These are phyloP conservation scores for Panicum miliaceum DNA, from an alignment of 176 grass and related monocot species.

Conservation along the genomic window DNA sequence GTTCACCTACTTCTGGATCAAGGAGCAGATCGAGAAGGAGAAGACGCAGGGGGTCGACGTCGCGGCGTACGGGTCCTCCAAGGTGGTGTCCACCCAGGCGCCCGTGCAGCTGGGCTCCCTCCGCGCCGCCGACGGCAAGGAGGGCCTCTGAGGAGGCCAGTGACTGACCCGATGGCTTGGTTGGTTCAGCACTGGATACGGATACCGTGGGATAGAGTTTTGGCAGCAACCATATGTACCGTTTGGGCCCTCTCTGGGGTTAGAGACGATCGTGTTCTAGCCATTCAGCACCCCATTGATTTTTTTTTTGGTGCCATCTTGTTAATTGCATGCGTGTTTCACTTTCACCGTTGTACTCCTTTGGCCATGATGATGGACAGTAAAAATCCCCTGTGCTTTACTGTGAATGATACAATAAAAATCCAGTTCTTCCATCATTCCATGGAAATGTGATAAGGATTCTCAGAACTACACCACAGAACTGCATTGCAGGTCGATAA, in stretches of 20 bases:
- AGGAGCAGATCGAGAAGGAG: conserved; percentile 85
- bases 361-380: not conserved
- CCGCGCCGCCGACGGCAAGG: conserved; percentile 77
- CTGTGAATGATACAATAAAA: too few species aligned
- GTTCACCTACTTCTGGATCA: conserved; percentile 95
- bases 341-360: not conserved
- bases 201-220: too few species aligned
- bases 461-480: not conserved
- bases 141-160: conserved; percentile 30
- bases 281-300: not conserved
- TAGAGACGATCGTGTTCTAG: too few species aligned
- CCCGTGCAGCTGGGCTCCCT: conserved; percentile 82
- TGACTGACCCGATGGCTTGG: too few species aligned
- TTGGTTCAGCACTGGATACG: not conserved
- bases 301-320: not conserved
- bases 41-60: conserved; percentile 53
- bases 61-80: conserved; percentile 65
- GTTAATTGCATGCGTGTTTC: not conserved
- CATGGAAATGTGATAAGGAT: not conserved
- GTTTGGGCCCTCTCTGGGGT: not conserved
- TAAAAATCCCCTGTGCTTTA: not conserved
- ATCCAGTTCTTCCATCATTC: not conserved
- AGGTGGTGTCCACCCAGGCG: conserved; percentile 75
- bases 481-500: not conserved
- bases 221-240: not conserved